These are phyloP conservation scores for Trichophaea hybrida DNA, from an alignment of 2,329 filamentous ascomycete genomes.

Conservation along the genomic window DNA sequence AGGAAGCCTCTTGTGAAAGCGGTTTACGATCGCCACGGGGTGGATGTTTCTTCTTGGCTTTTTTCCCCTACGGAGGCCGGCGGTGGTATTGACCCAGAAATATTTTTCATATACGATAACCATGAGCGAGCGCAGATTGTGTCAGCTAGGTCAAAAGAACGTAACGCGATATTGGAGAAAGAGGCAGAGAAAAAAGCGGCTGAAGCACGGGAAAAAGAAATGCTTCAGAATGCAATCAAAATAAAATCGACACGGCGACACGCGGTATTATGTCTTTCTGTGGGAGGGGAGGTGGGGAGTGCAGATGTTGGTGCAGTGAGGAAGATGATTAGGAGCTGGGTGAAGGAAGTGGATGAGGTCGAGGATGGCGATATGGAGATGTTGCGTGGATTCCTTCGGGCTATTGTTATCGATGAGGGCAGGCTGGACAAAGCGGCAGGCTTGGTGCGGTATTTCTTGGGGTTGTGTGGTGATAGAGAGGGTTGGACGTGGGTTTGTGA, in stretches of 20 bases:
- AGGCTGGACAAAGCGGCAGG: neutral
- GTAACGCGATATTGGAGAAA: neutral
- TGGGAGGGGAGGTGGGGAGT: neutral
- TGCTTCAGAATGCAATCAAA: neutral
- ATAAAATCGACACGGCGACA: neutral
- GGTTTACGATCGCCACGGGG: conserved; percentile 8
- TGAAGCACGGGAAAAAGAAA: neutral
- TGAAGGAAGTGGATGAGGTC: neutral
- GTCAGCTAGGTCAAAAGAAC: neutral
- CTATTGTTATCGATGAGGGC: neutral
- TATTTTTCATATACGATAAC: neutral
- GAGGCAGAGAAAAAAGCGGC: neutral
- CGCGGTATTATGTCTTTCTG: neutral
- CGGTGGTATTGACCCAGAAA: neutral
- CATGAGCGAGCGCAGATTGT: neutral
- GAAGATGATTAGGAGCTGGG: neutral
- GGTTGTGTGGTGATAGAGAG: neutral
- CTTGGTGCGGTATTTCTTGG: neutral
- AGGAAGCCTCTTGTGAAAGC: neutral
- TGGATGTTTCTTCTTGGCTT: conserved; percentile 17
- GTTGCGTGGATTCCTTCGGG: neutral
- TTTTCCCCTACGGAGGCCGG: conserved; percentile 1
- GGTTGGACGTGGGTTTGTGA: neutral
- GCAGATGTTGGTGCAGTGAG: neutral
- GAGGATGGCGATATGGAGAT: neutral